Base-by-base conservation (phyloP, 2,329 filamentous ascomycete genomes). In the Diaporthe batatas region DNA sequence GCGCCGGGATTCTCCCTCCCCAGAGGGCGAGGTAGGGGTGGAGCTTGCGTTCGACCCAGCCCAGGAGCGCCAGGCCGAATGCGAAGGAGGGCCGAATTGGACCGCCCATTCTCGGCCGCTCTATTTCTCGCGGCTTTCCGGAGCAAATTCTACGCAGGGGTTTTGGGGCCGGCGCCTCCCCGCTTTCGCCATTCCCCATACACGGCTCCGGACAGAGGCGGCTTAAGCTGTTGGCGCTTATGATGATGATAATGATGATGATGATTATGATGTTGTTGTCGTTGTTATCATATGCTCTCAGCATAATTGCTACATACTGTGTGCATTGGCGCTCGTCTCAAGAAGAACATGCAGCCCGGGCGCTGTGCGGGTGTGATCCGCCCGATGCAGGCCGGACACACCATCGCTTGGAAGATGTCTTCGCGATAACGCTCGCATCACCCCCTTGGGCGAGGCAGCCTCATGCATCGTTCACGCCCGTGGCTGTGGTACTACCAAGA, bases 51-150 rank as follows among this genome's bases (percentile, higher is more conserved):
- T 29, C 12, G 44, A 53, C 32, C 62, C 62, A 67, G 62, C 62
- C 44, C 44, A 47, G 44, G 12, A 18, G 39, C 39, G 32, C 57
- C 58, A 62, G 32, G 47, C 47, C 62, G 47, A 51, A 32, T 47
- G 47, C 62, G 47, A 53, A 67, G 47, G 62, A 67, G 62, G 62
- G 29, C 62, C 62, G 62, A 67, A 67, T 67, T 67, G 47, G 62
- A 23, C 62, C 62, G 58, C 58, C n/a, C 58, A 32, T 67, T 67
- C 62, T 67, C 62, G 62, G 62, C 62, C 62, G 62, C 62, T 67
- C 62, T 67, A 67, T 67, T 67, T 67, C 62, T 67, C 62, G 62
- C 62, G 32, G 62, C 47, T 53, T 67, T 67, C 44, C 62, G 47
- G 62, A 39, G 47, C 44, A 53, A 53, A 25, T 39, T 67, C 32